Evolutionary conservation across 768 basidiomycete species (phyloP).

Genomic region (Suillus fuscotomentosus): DNA sequence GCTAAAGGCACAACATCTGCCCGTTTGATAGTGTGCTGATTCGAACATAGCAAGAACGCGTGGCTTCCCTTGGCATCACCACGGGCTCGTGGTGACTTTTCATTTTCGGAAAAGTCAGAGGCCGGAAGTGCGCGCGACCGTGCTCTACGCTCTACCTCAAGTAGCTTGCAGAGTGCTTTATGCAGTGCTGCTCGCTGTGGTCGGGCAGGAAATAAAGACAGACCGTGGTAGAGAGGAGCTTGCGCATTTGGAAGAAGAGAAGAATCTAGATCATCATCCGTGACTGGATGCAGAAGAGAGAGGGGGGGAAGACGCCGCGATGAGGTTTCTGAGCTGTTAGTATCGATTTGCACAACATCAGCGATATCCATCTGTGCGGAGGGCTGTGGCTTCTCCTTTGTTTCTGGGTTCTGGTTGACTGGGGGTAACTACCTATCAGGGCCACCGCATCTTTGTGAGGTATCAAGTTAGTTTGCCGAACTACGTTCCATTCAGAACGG

Average conservation of each 20-base stretch:
- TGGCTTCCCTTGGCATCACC: constrained; percentile 55
- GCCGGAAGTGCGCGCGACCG: constrained; percentile 12
- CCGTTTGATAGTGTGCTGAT: constrained; percentile 44
- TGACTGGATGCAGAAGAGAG: constrained; percentile 22
- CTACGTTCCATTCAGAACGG: constrained; percentile 51
- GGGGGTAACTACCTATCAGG: constrained; percentile 71
- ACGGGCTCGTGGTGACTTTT: constrained; percentile 3
- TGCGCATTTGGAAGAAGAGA: constrained; percentile 29
- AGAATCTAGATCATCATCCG: constrained; percentile 14
- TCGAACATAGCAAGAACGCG: constrained; percentile 65
- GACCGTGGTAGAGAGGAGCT: constrained; percentile 70
- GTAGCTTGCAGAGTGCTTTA: constrained; percentile 43
- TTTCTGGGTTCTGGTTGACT: constrained; percentile 50
- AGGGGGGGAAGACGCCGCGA: constrained; percentile 19
- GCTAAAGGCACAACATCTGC: constrained; percentile 65
- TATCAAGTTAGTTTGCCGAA: constrained; percentile 46
- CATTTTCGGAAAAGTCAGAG: background rate
- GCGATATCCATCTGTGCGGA: constrained; percentile 22
- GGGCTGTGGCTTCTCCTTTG: constrained; percentile 41
- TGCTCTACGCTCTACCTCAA: constrained; percentile 44
- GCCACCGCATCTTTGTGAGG: constrained; percentile 58
- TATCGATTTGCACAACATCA: background rate
- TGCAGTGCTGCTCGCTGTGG: constrained; percentile 62
- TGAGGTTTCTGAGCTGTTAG: background rate
- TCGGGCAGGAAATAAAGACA: constrained; percentile 59